Base-by-base conservation (phyloP, 2,329 filamentous ascomycete genomes). In the Nigrograna mackinnonii region DNA sequence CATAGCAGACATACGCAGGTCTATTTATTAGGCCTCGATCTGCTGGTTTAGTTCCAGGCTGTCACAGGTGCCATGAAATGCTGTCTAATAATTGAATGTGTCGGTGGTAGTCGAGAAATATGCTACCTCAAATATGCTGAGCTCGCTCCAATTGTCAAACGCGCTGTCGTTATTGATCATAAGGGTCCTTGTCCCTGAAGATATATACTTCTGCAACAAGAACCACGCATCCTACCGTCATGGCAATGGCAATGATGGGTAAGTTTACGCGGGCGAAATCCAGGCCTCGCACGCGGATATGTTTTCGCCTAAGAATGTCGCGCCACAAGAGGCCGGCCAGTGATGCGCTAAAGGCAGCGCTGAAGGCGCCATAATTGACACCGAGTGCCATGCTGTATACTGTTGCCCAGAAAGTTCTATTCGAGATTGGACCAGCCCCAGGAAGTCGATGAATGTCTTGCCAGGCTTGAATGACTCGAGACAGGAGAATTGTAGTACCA, bases 311-410 rank as follows among this genome's bases (percentile, higher is more conserved):
- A 1, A 89, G 73, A 14, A 90, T 89, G 48, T 89, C 84, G 2
- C 84, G 75, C 86, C 86, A 90, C 0, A 89, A 69, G 6, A 90
- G 72, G 1, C 86, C 86, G 1, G 86, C 86, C 2, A 89, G 66
- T 0, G 85, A 87, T 0, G 85, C 86, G 49, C 83, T 87, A 53
- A 90, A 87, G 0, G 84, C 83, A 0, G 82, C 80, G 58, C 84
- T 87, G 58, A 89, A 89, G 0, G 86, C 86, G 4, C 86, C 86
- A 44, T 84, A 89, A 62, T 90, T 89, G 46, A 89, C 83, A 2
- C 85, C 85, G 0, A 90, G 68, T 0, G 86, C 86, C 84, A 89
- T 87, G 62, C 79, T 80, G 64, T 89, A 89, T 0, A 89, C 80
- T 0, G 85, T 86, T 0, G 79, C 86, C 85, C 85, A 89, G 59